Conservation (phyloP, 192 early-diverging fungal genomes). For the Paraglomus occultum region DNA sequence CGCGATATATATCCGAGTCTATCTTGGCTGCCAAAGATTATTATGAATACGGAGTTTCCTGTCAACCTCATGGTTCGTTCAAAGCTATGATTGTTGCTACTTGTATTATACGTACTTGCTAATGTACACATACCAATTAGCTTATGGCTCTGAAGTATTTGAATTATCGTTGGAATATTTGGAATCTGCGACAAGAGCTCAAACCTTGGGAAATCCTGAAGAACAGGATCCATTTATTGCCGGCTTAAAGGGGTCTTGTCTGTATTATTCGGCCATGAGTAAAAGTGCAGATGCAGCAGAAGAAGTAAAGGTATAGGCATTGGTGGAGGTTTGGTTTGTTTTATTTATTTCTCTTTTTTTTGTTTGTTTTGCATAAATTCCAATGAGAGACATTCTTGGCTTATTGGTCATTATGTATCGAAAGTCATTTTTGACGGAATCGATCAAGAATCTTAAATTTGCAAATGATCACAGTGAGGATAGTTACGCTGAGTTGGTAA, state of each 20-base stretch:
- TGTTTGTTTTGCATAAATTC: not conserved
- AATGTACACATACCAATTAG: too few relatives aligned
- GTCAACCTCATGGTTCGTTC: too few relatives aligned
- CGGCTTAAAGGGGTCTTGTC: not conserved
- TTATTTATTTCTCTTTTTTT: conserved; percentile 9
- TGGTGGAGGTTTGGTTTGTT: not conserved
- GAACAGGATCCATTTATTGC: not conserved
- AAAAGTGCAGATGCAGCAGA: not conserved
- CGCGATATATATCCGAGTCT: not conserved
- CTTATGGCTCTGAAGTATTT: not conserved
- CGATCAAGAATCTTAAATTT: not conserved
- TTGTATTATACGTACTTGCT: too few relatives aligned
- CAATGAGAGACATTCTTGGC: not conserved
- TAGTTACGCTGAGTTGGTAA: not conserved
- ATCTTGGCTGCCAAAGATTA: conserved; percentile 6
- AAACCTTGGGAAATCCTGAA: not conserved
- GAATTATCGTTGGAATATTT: not conserved
- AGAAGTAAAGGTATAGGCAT: not conserved
- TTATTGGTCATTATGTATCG: not conserved
- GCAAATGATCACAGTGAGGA: conserved; percentile 2
- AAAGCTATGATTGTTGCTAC: too few relatives aligned
- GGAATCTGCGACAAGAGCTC: not conserved
- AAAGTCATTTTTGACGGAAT: not conserved
- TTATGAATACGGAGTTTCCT: not conserved
- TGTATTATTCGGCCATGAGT: not conserved